These are phyloP conservation scores for Aspergillus coremiiformis DNA, from an alignment of 495 filamentous ascomycete genomes.

Conservation along the genomic window DNA sequence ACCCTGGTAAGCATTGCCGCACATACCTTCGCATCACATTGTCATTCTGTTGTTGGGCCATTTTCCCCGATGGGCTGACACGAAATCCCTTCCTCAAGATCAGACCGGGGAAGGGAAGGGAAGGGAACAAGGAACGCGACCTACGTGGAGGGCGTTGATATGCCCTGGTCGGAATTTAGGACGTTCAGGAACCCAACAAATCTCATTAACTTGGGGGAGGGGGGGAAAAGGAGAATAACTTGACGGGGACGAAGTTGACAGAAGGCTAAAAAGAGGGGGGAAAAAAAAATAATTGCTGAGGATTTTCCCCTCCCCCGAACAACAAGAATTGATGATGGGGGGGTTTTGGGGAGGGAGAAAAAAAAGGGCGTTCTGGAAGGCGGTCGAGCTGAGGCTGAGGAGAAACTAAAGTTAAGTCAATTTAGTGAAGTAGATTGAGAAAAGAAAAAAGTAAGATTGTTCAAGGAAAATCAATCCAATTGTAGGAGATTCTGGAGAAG, in stretches of 20 bases:
- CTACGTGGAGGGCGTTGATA: neutral
- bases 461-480: neutral
- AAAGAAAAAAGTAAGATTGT: neutral
- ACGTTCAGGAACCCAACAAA: neutral
- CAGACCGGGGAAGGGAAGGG: constrained; percentile 5
- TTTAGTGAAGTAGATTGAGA: neutral
- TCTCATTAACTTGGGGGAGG: neutral
- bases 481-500: neutral
- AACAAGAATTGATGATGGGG: constrained; percentile 3
- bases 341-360: constrained; percentile 11
- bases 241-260: no score
- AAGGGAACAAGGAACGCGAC: neutral
- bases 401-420: neutral
- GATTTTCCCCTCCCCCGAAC: constrained; percentile 18
- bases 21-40: constrained; percentile 71
- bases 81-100: constrained; percentile 5
- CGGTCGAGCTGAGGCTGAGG: constrained; percentile 20
- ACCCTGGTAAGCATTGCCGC: constrained; percentile 1
- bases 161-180: neutral
- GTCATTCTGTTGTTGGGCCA: constrained; percentile 55
- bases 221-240: no score
- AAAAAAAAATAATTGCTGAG: neutral
- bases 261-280: neutral
- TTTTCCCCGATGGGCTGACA: constrained; percentile 22
- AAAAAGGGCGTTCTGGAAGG: constrained; percentile 16